phyloP scores from a whole-genome alignment of 2,329 filamentous ascomycete genomes.

The Blastomyces parvus region DNA sequence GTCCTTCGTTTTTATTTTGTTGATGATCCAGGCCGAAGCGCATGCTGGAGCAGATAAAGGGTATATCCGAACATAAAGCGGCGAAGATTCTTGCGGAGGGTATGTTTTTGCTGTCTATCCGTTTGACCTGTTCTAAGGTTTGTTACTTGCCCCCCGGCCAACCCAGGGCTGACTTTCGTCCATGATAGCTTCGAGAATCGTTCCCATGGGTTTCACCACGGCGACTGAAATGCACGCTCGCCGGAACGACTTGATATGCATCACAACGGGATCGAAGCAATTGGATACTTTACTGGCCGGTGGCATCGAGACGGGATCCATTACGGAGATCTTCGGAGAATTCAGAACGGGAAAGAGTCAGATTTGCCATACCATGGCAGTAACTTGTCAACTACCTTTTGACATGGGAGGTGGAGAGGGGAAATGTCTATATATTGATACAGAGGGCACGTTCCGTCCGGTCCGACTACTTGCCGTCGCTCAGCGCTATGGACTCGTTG shows the following conservation, averaged over 20 bases:
- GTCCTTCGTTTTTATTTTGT: background rate
- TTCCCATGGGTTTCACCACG: slow-evolving; percentile 98
- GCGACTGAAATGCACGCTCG: slow-evolving; percentile 98
- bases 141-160: background rate
- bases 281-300: slow-evolving; percentile 90
- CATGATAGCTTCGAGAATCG: slow-evolving; percentile 71
- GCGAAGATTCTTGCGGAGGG: slow-evolving; percentile 84
- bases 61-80: slow-evolving; percentile 95
- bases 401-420: slow-evolving; percentile 98
- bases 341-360: slow-evolving; percentile 98
- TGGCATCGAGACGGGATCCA: slow-evolving; percentile 91
- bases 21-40: slow-evolving; percentile 49
- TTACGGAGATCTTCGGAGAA: slow-evolving; percentile 96
- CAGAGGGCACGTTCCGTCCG: slow-evolving; percentile 91
- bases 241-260: slow-evolving; percentile 92
- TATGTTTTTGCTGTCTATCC: slow-evolving; percentile 30
- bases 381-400: slow-evolving; percentile 94
- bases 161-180: background rate
- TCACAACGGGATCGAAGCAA: slow-evolving; percentile 96
- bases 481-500: slow-evolving; percentile 85
- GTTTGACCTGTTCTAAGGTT: background rate
- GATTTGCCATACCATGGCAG: slow-evolving; percentile 95
- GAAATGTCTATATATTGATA: slow-evolving; percentile 97
- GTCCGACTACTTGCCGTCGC: slow-evolving; percentile 85
- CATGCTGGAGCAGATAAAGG: slow-evolving; percentile 87